Evolutionary conservation across 2,329 filamentous ascomycete species (phyloP).

Genomic region (Hypoxylon sp.): DNA sequence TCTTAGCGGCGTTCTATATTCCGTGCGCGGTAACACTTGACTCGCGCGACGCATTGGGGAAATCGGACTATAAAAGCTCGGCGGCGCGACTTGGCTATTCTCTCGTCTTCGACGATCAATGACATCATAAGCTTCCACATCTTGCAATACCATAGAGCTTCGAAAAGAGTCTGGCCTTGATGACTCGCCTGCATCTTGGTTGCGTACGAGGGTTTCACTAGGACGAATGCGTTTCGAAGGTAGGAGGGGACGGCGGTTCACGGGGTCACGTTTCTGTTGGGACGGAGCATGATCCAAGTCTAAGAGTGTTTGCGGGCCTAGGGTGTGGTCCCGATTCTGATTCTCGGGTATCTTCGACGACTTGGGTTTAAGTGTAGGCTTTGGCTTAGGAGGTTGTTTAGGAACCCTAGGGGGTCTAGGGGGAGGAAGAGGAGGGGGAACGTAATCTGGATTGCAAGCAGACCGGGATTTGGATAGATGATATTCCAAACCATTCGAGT

Average conservation of each 20-base stretch:
- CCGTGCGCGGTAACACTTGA: conserved; percentile 8
- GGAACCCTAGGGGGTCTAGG: conserved; percentile 20
- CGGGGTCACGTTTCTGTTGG: neutral
- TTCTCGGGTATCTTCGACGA: neutral
- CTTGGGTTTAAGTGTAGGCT: conserved; percentile 35
- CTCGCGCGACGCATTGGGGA: conserved; percentile 8
- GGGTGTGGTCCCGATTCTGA: neutral
- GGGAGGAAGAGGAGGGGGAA: conserved; percentile 46
- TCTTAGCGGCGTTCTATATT: neutral
- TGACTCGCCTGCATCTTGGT: neutral
- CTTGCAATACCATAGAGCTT: conserved; percentile 43
- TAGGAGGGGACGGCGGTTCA: conserved; percentile 8
- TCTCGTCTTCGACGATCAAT: conserved; percentile 37
- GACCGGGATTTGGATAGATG: conserved; percentile 68
- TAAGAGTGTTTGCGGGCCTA: neutral
- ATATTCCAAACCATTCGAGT: conserved; percentile 69
- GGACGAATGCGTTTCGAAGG: conserved; percentile 31
- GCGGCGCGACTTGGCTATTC: conserved; percentile 15
- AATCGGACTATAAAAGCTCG: neutral
- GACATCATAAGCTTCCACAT: conserved; percentile 46
- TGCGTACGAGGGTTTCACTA: neutral
- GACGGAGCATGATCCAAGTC: conserved; percentile 2
- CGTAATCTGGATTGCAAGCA: conserved; percentile 65
- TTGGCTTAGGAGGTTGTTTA: conserved; percentile 29
- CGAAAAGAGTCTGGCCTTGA: conserved; percentile 2